Conservation (phyloP, 2,329 filamentous ascomycete genomes). For the Zymoseptoria passerinii region DNA sequence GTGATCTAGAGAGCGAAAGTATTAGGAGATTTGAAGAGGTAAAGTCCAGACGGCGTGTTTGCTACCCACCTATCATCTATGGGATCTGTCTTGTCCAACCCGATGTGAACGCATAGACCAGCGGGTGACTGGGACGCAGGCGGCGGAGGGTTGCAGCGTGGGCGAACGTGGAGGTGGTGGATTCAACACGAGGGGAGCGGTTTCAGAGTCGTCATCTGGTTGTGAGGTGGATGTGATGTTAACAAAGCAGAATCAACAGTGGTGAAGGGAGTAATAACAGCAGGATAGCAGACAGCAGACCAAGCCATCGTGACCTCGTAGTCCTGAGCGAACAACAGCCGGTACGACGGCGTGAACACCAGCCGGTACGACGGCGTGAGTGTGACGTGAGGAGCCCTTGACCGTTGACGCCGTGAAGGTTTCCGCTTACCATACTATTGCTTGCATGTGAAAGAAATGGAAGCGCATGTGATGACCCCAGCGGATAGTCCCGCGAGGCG, state of each 20-base stretch:
- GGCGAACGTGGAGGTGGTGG: neutral
- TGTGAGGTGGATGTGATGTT: neutral
- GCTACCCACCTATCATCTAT: constrained; percentile 12
- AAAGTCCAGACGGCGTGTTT: neutral
- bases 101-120: neutral
- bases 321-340: constrained; percentile 1
- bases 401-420: neutral
- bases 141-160: neutral
- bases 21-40: neutral
- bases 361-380: constrained; percentile 5
- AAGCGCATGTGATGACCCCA: neutral
- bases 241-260: neutral
- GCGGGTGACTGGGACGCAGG: neutral
- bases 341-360: constrained; percentile 2
- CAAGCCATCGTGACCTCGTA: constrained; percentile 6
- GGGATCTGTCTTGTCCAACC: neutral
- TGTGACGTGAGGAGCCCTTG: constrained; percentile 1
- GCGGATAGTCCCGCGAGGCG: neutral
- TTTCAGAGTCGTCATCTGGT: neutral
- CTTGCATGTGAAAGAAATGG: constrained; percentile 3
- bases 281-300: neutral
- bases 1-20: constrained; percentile 8
- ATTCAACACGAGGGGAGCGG: neutral
- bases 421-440: neutral
- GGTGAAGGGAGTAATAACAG: neutral